Evolutionary conservation across 1,284 basidiomycete genomes (phyloP).

Genomic region (Ganoderma sp.): DNA sequence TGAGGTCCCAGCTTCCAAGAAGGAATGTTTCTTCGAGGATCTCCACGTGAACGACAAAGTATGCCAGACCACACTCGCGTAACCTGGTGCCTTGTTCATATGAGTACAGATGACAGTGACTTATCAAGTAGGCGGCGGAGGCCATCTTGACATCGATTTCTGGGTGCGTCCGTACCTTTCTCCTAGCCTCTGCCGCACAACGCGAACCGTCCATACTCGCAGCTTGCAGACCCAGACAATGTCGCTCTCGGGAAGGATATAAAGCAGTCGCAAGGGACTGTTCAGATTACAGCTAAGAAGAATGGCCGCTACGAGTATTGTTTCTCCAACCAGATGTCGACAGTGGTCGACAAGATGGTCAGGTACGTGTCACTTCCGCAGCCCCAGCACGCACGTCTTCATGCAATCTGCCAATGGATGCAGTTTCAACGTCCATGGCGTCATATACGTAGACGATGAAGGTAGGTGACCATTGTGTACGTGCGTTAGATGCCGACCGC

Average conservation of each 20-base stretch:
- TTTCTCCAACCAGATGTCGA: constrained; percentile 98
- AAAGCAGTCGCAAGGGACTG: constrained; percentile 89
- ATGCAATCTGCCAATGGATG: constrained; percentile 7
- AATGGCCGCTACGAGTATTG: constrained; percentile 95
- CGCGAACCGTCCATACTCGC: constrained; percentile 15
- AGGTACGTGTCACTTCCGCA: constrained; percentile 59
- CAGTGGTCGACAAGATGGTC: constrained; percentile 93
- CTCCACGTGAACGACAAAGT: constrained; percentile 95
- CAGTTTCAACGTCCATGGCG: constrained; percentile 99
- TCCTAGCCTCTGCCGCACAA: constrained; percentile 3
- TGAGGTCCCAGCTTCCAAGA: constrained; percentile 76
- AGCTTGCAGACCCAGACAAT: constrained; percentile 83
- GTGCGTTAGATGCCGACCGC: constrained; percentile 15
- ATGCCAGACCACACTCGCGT: constrained; percentile 21
- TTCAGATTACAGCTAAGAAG: constrained; percentile 84
- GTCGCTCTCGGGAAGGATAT: constrained; percentile 78
- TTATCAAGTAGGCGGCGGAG: constrained; percentile 97
- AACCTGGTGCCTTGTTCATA: constrained; percentile 11
- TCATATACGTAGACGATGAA: constrained; percentile 91
- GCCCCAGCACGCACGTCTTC: constrained; percentile 21
- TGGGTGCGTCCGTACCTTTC: constrained; percentile 61
- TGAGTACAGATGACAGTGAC: constrained; percentile 93
- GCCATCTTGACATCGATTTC: constrained; percentile 97
- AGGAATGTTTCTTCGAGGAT: constrained; percentile 99
- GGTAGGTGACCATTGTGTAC: constrained; percentile 49